Evolutionary conservation across 1,284 basidiomycete genomes (phyloP), one percentile per base, ranked within the genome.

Genomic region (Xerocomus minutiporus): DNA sequence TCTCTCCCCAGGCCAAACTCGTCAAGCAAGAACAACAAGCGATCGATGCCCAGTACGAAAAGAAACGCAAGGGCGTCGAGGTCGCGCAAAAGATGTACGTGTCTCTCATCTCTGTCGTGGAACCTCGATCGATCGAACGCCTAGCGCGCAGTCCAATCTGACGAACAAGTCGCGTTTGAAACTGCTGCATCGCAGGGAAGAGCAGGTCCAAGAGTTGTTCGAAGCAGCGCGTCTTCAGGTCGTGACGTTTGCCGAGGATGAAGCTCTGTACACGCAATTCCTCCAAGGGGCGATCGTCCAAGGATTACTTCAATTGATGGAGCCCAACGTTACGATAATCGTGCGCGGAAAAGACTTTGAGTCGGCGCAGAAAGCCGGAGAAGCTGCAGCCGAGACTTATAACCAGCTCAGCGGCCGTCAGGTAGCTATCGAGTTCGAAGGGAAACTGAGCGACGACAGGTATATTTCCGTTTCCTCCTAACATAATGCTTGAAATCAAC

Each of bases 151-250:
- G 69, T 99, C 96, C 3, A 98, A 91, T 35, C 81, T 95, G 57
- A 97, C 93, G 62, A 99, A 99, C 81, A 93, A 91, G 69, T 93
- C 95, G 6, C 91, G 97, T 50, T 81, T 99, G 63, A 86, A 83
- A 70, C 80, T 99, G 28, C 83, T 99, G 17, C 91, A 96, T 69
- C 84, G 88, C 55, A 86, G 95, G 49, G 96, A 99, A 71, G 92
- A 97, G 68, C 85, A 95, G 58, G 78, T 98, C 4, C 89, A 97
- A 65, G 85, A 90, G 52, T 83, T 98, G 53, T 99, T 99, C 71
- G 74, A 82, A 13, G 79, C 83, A 4, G 84, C 93, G 1, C 84
- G 90, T 55, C 75, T 78, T 45, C 75, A 84, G 52, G 78, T 88
- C 54, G 68, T 80, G 13, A 75, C 78, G 8, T 79, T 96, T 20